Evolutionary conservation across 1,139 yeast genomes (phyloP).

Genomic region (Candida gigantensis): DNA sequence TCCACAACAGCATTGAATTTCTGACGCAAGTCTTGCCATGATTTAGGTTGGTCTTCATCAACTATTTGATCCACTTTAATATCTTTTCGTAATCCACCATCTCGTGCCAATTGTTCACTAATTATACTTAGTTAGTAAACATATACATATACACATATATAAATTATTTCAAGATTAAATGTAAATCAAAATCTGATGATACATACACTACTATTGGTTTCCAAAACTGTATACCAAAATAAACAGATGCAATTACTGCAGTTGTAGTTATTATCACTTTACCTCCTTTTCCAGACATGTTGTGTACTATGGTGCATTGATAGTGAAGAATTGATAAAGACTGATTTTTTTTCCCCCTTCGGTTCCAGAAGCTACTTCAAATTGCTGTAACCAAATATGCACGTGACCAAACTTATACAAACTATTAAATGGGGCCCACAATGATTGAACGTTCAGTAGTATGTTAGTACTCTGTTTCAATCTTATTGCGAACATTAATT

Average conservation of each 20-base stretch:
- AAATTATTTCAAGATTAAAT: not conserved
- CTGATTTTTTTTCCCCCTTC: too few relatives aligned
- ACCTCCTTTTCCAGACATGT: constrained; percentile 26
- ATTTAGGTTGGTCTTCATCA: constrained; percentile 34
- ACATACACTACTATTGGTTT: constrained; percentile 72
- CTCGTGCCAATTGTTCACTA: constrained; percentile 67
- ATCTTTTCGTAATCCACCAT: constrained; percentile 64
- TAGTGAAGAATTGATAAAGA: too few relatives aligned
- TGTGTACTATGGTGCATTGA: too few relatives aligned
- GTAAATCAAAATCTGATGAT: not conserved
- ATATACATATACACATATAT: too few relatives aligned
- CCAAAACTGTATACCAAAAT: constrained; percentile 65
- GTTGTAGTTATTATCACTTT: constrained; percentile 29
- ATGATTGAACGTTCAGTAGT: too few relatives aligned
- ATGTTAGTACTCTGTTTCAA: too few relatives aligned
- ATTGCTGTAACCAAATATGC: too few relatives aligned
- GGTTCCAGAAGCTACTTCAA: too few relatives aligned
- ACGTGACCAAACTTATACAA: too few relatives aligned
- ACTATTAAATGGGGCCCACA: too few relatives aligned
- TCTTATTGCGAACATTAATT: too few relatives aligned
- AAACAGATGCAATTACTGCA: constrained; percentile 44
- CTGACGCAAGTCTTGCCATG: constrained; percentile 37
- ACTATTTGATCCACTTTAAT: constrained; percentile 48
- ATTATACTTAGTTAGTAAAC: constrained; percentile 11
- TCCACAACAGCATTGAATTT: constrained; percentile 12